Evolutionary conservation across 176 grass and related monocot species (phyloP).

Genomic region (Aegilops umbellulata): DNA sequence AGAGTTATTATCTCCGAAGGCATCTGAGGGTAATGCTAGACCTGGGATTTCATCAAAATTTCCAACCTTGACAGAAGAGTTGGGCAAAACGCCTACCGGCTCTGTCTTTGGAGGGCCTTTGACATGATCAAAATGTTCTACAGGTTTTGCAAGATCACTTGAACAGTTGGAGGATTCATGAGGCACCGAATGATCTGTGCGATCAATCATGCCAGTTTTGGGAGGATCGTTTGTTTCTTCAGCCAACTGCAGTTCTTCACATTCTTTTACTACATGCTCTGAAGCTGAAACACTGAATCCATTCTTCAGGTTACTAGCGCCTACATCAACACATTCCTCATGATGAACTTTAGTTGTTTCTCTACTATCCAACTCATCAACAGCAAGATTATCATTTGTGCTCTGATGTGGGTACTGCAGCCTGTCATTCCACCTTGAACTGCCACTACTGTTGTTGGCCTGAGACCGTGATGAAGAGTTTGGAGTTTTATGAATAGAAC

Average conservation of each 20-base stretch:
- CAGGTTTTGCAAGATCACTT: constrained; percentile 32
- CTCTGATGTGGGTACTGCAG: constrained; percentile 31
- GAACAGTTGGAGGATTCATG: constrained; percentile 35
- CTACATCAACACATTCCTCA: constrained; percentile 34
- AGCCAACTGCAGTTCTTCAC: constrained; percentile 27
- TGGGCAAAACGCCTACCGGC: constrained; percentile 28
- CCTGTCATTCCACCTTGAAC: constrained; percentile 36
- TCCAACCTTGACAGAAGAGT: constrained; percentile 53
- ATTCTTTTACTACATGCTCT: neutral
- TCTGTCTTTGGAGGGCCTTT: constrained; percentile 24
- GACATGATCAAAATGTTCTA: constrained; percentile 28
- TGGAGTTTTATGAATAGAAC: constrained; percentile 41
- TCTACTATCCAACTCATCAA: constrained; percentile 3
- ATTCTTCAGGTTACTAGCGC: constrained; percentile 18
- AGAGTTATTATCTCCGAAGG: constrained; percentile 36
- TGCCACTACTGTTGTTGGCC: constrained; percentile 31
- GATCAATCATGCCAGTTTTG: constrained; percentile 33
- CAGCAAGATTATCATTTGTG: constrained; percentile 2
- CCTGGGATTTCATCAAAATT: constrained; percentile 54
- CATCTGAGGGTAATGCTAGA: constrained; percentile 41
- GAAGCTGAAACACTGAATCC: constrained; percentile 18
- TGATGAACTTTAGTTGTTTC: constrained; percentile 11
- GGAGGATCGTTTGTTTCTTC: constrained; percentile 34
- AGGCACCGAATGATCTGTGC: constrained; percentile 18
- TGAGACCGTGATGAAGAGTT: constrained; percentile 26